Base-by-base conservation (phyloP, 495 filamentous ascomycete genomes). In the Tuber indicum region DNA sequence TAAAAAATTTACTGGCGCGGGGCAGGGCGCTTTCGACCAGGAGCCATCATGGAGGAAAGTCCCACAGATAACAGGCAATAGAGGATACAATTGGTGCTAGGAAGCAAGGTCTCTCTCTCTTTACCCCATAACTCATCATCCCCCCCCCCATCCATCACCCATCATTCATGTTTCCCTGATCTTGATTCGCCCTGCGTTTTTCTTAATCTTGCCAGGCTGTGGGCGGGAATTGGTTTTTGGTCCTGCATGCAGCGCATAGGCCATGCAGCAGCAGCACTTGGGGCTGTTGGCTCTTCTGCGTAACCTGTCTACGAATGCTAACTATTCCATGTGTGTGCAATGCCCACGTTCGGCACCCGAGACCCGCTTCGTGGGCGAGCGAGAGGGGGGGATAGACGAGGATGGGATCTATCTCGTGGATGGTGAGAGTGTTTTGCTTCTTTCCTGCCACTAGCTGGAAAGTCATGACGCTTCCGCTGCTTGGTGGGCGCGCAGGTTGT, bases 161-260 rank as follows among this genome's bases (percentile, higher is more conserved):
- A 26, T 66, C 58, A 36, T 26, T 66, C 26, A 66, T 66, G 52
- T 26, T 62, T 62, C 58, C 4, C 58, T 36, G 3, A 66, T 19
- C 36, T 66, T n/a, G 36, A 66, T 66, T 66, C 26, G 12, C 58
- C 58, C 58, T 66, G 58, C 26, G 5, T 36, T 66, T 16, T 76
- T 62, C 43, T 44, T 52, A n/a, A 71, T 45, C 21, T 39, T 26
- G 23, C 62, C 71, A 47, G 69, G 70, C 45, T n/a, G 66, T 72
- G 66, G 73, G 42, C 10, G 44, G 76, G 52, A 43, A 66, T 66
- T 66, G n/a, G 62, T 47, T 70, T 32, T 47, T 72, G 70, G 79
- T 80, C 77, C 71, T 79, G 77, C 77, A 70, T 79, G 36, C 23
- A 71, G 77, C 71, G 78, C 74, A 80, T 76, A 80, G 75, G 71